These are phyloP conservation scores for Orbilia oligospora DNA, from an alignment of 2,329 filamentous ascomycete species.

Conservation along the genomic window DNA sequence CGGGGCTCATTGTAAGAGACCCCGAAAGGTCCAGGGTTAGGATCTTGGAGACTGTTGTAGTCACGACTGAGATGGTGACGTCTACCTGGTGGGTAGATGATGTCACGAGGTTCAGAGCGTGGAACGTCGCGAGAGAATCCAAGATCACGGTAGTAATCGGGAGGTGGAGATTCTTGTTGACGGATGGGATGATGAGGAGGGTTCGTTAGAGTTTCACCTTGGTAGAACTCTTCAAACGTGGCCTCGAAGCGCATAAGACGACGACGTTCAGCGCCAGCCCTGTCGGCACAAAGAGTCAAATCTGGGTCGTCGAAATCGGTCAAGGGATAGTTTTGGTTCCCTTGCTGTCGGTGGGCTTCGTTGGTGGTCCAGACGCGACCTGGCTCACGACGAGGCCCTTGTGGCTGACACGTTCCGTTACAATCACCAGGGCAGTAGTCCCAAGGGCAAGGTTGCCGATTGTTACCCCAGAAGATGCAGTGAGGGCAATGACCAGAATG, in stretches of 20 bases:
- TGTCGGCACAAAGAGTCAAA: background rate
- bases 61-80: background rate
- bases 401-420: conserved; percentile 5
- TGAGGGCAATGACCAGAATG: background rate
- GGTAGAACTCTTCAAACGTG: background rate
- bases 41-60: background rate
- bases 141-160: background rate
- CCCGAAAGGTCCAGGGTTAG: background rate
- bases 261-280: background rate
- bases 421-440: background rate
- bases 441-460: background rate
- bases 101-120: background rate
- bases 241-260: background rate
- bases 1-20: background rate
- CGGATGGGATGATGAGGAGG: background rate
- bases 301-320: background rate
- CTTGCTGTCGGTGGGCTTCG: background rate
- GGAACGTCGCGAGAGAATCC: background rate
- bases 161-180: background rate
- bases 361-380: background rate
- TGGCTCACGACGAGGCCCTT: background rate
- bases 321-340: background rate
- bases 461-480: background rate
- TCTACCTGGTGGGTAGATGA: background rate
- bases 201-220: no score